phyloP scores from a whole-genome alignment of 2,329 filamentous ascomycete species.

The Canariomyces notabilis region DNA sequence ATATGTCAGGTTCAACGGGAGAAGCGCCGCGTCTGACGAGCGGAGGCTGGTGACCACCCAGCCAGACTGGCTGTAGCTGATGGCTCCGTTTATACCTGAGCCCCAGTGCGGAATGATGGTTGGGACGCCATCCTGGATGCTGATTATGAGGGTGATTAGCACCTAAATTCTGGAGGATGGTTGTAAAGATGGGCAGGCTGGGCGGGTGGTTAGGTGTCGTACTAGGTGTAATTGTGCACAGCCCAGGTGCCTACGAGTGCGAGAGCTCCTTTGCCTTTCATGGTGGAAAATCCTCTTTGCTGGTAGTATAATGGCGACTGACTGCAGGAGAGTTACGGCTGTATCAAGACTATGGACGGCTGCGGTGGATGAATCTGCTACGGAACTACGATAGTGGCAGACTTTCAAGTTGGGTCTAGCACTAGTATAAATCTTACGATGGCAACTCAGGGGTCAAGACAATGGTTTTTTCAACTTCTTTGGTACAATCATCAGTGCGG shows the following conservation, averaged over 20 bases:
- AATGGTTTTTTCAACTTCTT: too few species aligned
- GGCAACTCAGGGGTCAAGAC: too few species aligned
- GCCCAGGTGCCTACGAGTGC: background rate
- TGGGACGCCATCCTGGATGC: constrained; percentile 1
- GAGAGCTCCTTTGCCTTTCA: background rate
- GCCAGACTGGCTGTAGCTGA: background rate
- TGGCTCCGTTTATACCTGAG: background rate
- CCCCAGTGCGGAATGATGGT: background rate
- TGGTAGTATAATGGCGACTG: background rate
- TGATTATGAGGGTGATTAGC: too few species aligned
- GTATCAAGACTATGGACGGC: too few species aligned
- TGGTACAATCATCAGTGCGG: too few species aligned
- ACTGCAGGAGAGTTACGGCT: too few species aligned
- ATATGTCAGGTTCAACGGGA: background rate
- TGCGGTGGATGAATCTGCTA: too few species aligned
- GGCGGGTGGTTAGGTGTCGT: background rate
- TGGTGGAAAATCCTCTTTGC: background rate
- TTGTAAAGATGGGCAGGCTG: background rate
- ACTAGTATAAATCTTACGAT: too few species aligned
- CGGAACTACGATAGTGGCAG: too few species aligned
- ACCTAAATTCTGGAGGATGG: too few species aligned
- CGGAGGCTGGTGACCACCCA: background rate
- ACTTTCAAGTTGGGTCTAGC: too few species aligned
- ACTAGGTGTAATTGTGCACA: constrained; percentile 1
- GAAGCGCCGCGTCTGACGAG: background rate